A percentile compares a stretch with the other conserved stretches of the same genome.
Evolutionary conservation across 805 yeast species (phyloP).

Genomic region (Wickerhamiella cacticola): DNA sequence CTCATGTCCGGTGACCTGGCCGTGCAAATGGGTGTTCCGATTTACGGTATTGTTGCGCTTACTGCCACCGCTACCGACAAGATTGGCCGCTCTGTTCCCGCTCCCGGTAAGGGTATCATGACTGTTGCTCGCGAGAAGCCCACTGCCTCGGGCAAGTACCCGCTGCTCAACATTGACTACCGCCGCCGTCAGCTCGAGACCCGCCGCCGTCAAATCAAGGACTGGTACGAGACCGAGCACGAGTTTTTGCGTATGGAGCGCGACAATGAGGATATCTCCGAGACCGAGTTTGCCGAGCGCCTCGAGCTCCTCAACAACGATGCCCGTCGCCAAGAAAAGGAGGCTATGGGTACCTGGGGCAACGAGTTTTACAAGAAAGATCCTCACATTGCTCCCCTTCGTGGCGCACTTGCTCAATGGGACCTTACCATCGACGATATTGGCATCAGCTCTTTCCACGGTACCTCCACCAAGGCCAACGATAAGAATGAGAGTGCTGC

Average conservation of each 20-base stretch:
- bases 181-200: conserved; percentile 80
- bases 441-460: conserved; percentile 97
- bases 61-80: conserved; percentile 96
- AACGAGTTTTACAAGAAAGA: conserved; percentile 84
- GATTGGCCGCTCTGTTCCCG: conserved; percentile 98
- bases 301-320: conserved; percentile 78
- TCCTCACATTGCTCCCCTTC: conserved; percentile 88
- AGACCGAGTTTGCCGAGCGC: conserved; percentile 59
- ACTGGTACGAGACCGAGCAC: conserved; percentile 77
- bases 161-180: conserved; percentile 78
- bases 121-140: conserved; percentile 81
- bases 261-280: conserved; percentile 37
- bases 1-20: conserved; percentile 94
- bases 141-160: conserved; percentile 50
- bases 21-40: conserved; percentile 96
- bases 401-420: conserved; percentile 93
- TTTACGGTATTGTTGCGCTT: conserved; percentile 87
- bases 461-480: conserved; percentile 96
- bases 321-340: conserved; percentile 69
- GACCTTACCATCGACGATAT: conserved; percentile 89
- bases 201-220: conserved; percentile 63
- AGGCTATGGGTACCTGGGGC: conserved; percentile 91
- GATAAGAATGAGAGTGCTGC: conserved; percentile 96
- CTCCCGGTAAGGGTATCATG: conserved; percentile 99
- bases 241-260: conserved; percentile 62